Base-by-base conservation (phyloP, 257 asterid species). In the Solanum dulcamara region DNA sequence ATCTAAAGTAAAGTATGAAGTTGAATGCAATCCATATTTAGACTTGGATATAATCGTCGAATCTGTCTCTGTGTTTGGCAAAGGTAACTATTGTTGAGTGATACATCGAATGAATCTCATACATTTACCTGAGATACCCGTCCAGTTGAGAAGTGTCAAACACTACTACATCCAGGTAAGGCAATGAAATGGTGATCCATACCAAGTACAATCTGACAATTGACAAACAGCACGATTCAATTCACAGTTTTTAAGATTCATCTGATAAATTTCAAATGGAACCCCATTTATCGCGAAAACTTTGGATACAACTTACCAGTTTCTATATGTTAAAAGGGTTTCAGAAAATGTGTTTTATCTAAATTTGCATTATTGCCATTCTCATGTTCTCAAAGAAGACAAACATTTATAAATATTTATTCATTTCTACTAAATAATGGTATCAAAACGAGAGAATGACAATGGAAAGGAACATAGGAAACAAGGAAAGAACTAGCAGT, bases 301-400 rank as follows among this genome's bases (percentile, higher is more conserved):
- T 68, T 68, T 18, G 10, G 48, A 68, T 18, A 68, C 4, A 33
- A 46, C 26, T 68, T 33, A 35, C 35, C 13, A 11, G 12, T 33
- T 35, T 32, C 18, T 7, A 17, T 26, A 68, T 68, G 15, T 33
- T 2, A 0, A 7, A 7, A 18, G 48, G 15, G 33, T 68, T 68
- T 35, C 79, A 18, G 28, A 68, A 68, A 68, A 68, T 68, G 48
- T 28, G 28, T 70, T 35, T 20, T 35, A 70, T 70, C 79, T 70
- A 35, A 70, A 70, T 28, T 35, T 70, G 46, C 46, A 33, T 17
- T 17, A 4, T 6, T 66, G 46, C 1, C 46, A 53, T 85, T 44
- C 84, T 88, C 68, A 85, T 38, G 87, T 88, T 93, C 93, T 91
- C 92, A 32, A 90, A 93, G 70, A 91, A 18, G 48, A 35, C 7